A percentile compares a stretch with the other conserved stretches of the same genome.
Conservation (phyloP, 106 monocot species). For the Platanthera guangdongensis region DNA sequence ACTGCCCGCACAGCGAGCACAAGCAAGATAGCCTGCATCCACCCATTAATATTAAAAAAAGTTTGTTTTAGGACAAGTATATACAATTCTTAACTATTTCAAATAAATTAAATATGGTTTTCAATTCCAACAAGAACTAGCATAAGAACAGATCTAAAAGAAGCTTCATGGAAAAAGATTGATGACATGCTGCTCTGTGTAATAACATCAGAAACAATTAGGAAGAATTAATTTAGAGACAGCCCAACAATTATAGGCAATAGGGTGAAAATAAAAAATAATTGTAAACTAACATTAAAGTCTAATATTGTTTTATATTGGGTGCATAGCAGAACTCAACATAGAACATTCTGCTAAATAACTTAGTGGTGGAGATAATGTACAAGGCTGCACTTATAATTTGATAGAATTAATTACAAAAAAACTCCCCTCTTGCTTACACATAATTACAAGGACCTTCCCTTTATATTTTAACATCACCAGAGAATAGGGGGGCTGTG, state of each 20-base stretch:
- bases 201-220: background rate
- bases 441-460: no score
- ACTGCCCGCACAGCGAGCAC: slow-evolving; percentile 90
- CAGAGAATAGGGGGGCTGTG: no score
- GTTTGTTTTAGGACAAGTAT: background rate
- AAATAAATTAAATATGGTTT: background rate
- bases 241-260: background rate
- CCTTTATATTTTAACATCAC: no score
- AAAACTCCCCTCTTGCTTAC: no score
- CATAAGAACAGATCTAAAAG: background rate
- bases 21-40: slow-evolving; percentile 85
- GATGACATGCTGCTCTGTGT: background rate
- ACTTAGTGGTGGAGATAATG: background rate
- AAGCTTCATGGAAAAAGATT: background rate
- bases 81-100: background rate
- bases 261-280: background rate
- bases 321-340: background rate
- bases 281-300: background rate
- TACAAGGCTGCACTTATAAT: no score
- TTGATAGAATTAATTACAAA: no score
- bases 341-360: background rate
- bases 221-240: background rate
- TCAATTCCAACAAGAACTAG: background rate
- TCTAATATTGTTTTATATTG: background rate
- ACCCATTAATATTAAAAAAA: background rate